phyloP scores from a whole-genome alignment of 139 green algal genomes.

The Dunaliella primolecta region DNA sequence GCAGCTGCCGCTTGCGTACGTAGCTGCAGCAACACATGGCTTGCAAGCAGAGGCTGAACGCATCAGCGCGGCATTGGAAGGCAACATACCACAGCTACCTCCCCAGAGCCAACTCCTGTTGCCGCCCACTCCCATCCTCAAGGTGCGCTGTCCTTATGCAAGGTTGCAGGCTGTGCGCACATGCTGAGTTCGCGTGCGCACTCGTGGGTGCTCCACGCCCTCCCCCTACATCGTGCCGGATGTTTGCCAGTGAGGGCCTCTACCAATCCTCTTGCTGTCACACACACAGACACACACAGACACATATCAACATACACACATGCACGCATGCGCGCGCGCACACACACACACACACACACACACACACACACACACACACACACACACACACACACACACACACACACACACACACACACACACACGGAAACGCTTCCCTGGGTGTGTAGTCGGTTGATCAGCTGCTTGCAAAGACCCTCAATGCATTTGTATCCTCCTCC shows the following conservation, averaged over 20 bases:
- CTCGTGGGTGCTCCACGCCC: too few species aligned
- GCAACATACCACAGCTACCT: slow-evolving; percentile 28
- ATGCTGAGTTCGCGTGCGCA: too few species aligned
- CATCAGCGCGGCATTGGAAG: slow-evolving; percentile 36
- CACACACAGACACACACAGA: background rate
- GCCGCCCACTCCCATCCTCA: slow-evolving; percentile 50
- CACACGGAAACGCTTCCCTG: background rate
- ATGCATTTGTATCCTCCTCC: too few species aligned
- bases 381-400: background rate
- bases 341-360: background rate
- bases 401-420: background rate
- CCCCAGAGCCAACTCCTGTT: slow-evolving; percentile 29
- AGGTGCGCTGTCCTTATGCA: slow-evolving; percentile 1
- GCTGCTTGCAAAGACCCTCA: too few species aligned
- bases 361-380: background rate
- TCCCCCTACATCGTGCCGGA: too few species aligned
- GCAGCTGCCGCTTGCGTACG: slow-evolving; percentile 88
- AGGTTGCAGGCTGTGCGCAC: background rate
- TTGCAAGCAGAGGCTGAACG: slow-evolving; percentile 60
- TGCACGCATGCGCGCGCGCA: background rate
- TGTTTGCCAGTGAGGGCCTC: too few species aligned
- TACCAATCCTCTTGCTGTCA: too few species aligned
- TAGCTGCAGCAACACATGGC: slow-evolving; percentile 85
- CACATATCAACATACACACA: background rate
- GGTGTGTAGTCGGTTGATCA: too few species aligned